These are phyloP conservation scores for Striga hermonthica DNA, from an alignment of 305 asterid species.

Conservation along the genomic window DNA sequence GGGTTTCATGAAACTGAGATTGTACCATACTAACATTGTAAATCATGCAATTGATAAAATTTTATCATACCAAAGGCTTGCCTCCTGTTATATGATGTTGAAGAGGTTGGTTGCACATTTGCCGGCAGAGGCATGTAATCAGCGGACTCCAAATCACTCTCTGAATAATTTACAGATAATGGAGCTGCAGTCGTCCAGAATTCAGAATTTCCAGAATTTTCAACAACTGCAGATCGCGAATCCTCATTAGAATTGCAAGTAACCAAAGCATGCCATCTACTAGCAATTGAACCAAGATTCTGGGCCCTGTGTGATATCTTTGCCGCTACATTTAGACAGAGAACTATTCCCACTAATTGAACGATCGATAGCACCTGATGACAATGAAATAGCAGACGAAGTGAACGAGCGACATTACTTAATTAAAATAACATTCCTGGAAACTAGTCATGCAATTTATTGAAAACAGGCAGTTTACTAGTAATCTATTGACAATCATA, in stretches of 20 bases:
- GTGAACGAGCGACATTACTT: neutral
- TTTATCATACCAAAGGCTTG: conserved; percentile 66
- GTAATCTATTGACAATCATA: neutral
- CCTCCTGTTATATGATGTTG: conserved; percentile 58
- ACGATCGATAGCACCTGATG: conserved; percentile 57
- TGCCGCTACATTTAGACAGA: conserved; percentile 71
- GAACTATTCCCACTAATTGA: conserved; percentile 64
- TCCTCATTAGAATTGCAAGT: conserved; percentile 56
- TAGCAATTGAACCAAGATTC: conserved; percentile 66
- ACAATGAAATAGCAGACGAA: conserved; percentile 8
- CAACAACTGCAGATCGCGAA: conserved; percentile 37
- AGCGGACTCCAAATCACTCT: conserved; percentile 66
- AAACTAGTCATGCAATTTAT: neutral
- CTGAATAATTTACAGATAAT: conserved; percentile 47
- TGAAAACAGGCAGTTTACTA: neutral
- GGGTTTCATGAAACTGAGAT: neutral
- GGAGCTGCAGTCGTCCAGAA: neutral
- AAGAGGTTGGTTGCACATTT: conserved; percentile 37
- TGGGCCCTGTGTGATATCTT: conserved; percentile 86
- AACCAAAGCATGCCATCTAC: conserved; percentile 75
- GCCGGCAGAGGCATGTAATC: conserved; percentile 43
- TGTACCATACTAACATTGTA: neutral
- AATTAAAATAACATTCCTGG: neutral
- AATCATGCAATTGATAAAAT: conserved; percentile 7
- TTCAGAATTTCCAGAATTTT: conserved; percentile 41